Base-by-base conservation (phyloP, 148 eudicot species). In the Pouteria glomerata region DNA sequence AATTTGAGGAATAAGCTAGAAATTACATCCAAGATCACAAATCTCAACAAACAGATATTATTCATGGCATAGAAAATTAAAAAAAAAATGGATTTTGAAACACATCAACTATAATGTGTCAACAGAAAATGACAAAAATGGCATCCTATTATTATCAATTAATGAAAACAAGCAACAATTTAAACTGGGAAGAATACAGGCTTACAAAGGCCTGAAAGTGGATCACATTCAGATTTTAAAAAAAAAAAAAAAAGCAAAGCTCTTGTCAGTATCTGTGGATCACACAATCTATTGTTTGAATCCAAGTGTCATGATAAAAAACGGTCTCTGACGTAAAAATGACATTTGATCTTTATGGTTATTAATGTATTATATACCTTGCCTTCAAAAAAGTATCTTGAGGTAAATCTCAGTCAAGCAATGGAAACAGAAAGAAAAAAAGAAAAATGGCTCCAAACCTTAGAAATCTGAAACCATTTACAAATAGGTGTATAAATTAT, bases 1-100 rank as follows among this genome's bases (percentile, higher is more conserved):
- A 71, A 44, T 58, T 71, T 44, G 24, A 57, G 41, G 51, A 30
- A 71, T 56, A 4, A 69, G 44, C 58, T 7, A 31, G 8, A 23
- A 7, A 26, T 39, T 37, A 30, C 44, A 47, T 34, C 23, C 39
- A 45, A 29, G 24, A 29, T 66, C 33, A 42, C 26, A 26, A 39
- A 41, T 16, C 3, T 27, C 69, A 44, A 19, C 19, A 47, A 45
- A 66, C 0, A 0, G 33, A 66, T 27, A 8, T 16, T 18, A 45
- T 2, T 37, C 0, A 12, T 62, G 47, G 29, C 30, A 21, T 21
- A 14, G 3, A 14, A 26, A 42, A 64, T 7, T 1, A 16, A 24
- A 64, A 44, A 10, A 11, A 26, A 63, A 59, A 14, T 30, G 6
- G 23, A 6, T 10, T 21, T 68, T 31, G 42, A n/a, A 52, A 21